Conservation (phyloP, 495 filamentous ascomycete genomes). For the Aspergillus sclerotiicarbonarius region DNA sequence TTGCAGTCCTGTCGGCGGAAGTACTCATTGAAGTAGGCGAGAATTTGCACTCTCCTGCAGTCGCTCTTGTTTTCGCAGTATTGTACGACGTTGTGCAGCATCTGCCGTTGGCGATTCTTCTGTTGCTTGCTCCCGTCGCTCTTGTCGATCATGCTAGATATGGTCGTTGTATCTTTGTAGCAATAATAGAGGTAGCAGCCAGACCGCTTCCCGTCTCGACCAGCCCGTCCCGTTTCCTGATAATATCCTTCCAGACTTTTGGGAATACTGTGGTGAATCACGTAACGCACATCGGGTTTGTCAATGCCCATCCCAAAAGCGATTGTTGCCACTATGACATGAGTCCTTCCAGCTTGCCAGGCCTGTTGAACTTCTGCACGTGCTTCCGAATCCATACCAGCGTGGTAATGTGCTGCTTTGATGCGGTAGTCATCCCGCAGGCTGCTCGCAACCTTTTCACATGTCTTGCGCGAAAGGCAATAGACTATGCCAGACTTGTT, state of each 20-base stretch:
- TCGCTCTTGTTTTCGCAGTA: constrained; percentile 86
- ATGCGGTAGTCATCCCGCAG: constrained; percentile 61
- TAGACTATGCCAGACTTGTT: constrained; percentile 91
- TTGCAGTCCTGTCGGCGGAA: constrained; percentile 72
- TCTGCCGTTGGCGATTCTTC: constrained; percentile 76
- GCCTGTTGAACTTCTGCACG: constrained; percentile 66
- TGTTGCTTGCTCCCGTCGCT: constrained; percentile 72
- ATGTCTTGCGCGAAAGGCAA: constrained; percentile 78
- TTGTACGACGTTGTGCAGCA: constrained; percentile 78
- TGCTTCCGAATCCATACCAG: constrained; percentile 61
- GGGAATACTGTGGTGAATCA: constrained; percentile 87
- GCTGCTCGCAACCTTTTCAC: constrained; percentile 72
- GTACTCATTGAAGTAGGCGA: constrained; percentile 86
- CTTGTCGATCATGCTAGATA: constrained; percentile 73
- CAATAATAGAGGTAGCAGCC: constrained; percentile 87
- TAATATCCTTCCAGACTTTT: constrained; percentile 99
- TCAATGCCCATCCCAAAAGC: constrained; percentile 99
- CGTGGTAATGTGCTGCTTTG: constrained; percentile 82
- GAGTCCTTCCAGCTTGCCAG: constrained; percentile 76
- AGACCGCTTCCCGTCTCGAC: constrained; percentile 82
- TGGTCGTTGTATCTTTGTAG: constrained; percentile 65
- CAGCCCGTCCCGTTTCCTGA: constrained; percentile 93
- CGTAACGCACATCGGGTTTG: constrained; percentile 91
- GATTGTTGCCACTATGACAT: constrained; percentile 98
- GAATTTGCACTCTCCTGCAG: constrained; percentile 82